phyloP scores from a whole-genome alignment of 2,329 filamentous ascomycete species.

The Neopestalotiopsis clavispora region DNA sequence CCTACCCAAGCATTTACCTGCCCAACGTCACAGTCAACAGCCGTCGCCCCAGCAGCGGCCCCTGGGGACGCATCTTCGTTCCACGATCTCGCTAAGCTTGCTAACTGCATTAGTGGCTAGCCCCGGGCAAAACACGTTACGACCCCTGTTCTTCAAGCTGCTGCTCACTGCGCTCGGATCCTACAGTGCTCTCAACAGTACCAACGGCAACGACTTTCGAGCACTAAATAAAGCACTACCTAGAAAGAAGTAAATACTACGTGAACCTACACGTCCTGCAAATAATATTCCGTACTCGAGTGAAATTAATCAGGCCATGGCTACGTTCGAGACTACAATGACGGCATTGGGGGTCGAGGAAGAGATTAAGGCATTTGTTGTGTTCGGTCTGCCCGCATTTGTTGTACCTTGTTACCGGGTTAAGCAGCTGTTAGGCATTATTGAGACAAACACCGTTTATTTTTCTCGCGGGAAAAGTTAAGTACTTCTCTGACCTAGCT shows the following conservation, averaged over 20 bases:
- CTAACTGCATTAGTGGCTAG: not conserved
- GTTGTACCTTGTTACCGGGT: too few species aligned
- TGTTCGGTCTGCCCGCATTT: not conserved
- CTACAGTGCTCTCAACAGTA: not conserved
- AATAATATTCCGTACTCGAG: not conserved
- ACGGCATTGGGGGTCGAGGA: not conserved
- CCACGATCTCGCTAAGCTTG: conserved; percentile 1
- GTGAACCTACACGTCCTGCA: not conserved
- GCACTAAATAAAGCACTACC: not conserved
- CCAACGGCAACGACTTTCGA: not conserved
- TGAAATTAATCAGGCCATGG: not conserved
- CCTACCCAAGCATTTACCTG: conserved; percentile 16
- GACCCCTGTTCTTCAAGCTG: not conserved
- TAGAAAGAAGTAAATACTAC: too few species aligned
- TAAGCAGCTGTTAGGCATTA: too few species aligned
- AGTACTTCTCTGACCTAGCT: too few species aligned
- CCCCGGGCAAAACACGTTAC: not conserved
- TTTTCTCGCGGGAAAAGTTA: too few species aligned
- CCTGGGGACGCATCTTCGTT: not conserved
- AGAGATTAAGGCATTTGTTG: not conserved
- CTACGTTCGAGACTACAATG: not conserved
- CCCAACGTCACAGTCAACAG: conserved; percentile 32
- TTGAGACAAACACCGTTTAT: too few species aligned
- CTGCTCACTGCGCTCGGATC: not conserved
- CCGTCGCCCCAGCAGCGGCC: conserved; percentile 35